Conservation (phyloP, 345 rosid genomes). For the Citrus sp. region DNA sequence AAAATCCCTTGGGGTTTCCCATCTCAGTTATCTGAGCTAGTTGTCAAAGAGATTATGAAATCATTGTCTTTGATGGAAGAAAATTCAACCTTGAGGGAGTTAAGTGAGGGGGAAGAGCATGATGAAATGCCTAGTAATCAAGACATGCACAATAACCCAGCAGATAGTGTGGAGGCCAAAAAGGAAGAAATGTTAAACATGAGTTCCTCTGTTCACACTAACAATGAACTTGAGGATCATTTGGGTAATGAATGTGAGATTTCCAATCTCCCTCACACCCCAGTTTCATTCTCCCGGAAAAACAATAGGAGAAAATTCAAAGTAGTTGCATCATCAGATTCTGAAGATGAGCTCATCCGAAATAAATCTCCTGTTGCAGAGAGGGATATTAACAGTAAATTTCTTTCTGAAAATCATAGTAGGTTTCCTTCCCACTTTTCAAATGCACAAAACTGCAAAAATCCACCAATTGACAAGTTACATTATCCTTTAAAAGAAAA, state of each 20-base stretch:
- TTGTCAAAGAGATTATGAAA: conserved; percentile 62
- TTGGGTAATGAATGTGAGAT: conserved; percentile 26
- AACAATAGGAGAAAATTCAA: conserved; percentile 45
- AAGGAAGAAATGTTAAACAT: conserved; percentile 71
- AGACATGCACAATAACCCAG: conserved; percentile 31
- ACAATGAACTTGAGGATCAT: conserved; percentile 38
- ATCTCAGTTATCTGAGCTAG: conserved; percentile 66
- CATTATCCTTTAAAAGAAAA: conserved; percentile 26
- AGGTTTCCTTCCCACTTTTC: conserved; percentile 25
- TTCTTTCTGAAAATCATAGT: conserved; percentile 25
- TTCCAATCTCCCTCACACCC: conserved; percentile 42
- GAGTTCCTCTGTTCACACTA: conserved; percentile 46
- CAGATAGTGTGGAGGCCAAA: conserved; percentile 54
- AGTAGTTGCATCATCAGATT: conserved; percentile 70
- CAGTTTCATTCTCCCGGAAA: conserved; percentile 33
- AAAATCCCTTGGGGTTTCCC: conserved; percentile 68
- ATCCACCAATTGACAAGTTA: conserved; percentile 29
- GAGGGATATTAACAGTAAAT: conserved; percentile 23
- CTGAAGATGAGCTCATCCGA: conserved; percentile 58
- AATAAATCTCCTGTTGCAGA: conserved; percentile 21
- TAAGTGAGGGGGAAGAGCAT: conserved; percentile 38
- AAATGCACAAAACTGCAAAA: conserved; percentile 28
- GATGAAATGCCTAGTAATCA: conserved; percentile 30
- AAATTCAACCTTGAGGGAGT: conserved; percentile 27
- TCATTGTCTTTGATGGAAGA: conserved; percentile 49